Conservation (phyloP, 2,329 filamentous ascomycete species). For the Plectosphaerella plurivora region DNA sequence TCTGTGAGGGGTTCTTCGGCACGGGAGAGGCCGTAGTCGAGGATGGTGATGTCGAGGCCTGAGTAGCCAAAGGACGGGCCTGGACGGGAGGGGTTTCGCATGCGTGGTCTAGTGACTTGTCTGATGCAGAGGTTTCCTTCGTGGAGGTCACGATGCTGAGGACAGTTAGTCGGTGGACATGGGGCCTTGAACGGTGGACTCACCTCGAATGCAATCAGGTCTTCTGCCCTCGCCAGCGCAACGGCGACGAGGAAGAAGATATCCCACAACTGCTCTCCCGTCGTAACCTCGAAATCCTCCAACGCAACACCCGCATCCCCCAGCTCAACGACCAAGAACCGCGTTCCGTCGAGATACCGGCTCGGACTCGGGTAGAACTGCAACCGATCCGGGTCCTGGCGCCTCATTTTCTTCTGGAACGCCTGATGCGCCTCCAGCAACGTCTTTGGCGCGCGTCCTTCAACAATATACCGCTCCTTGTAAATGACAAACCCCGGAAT, state of each 20-base stretch:
- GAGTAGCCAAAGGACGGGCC: conserved; percentile 50
- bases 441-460: conserved; percentile 47
- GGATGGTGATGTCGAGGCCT: conserved; percentile 58
- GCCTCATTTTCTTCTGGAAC: conserved; percentile 50
- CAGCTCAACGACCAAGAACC: conserved; percentile 58
- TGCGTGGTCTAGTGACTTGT: conserved; percentile 28
- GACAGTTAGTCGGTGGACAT: background rate
- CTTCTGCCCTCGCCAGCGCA: conserved; percentile 56
- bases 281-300: conserved; percentile 50
- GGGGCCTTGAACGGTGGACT: background rate
- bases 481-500: conserved; percentile 63
- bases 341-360: conserved; percentile 52
- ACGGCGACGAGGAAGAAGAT: conserved; percentile 57
- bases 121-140: conserved; percentile 61
- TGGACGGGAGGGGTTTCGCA: conserved; percentile 22
- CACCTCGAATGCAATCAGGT: conserved; percentile 56
- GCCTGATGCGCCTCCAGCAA: conserved; percentile 56
- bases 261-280: conserved; percentile 54
- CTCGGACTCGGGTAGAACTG: conserved; percentile 61
- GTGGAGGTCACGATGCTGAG: conserved; percentile 59
- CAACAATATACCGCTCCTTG: conserved; percentile 58
- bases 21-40: conserved; percentile 62
- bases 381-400: conserved; percentile 49
- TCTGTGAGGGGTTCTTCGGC: conserved; percentile 37
- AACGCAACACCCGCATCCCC: conserved; percentile 58